phyloP scores from a whole-genome alignment of 495 filamentous ascomycete genomes.

The Penicillium angulare region DNA sequence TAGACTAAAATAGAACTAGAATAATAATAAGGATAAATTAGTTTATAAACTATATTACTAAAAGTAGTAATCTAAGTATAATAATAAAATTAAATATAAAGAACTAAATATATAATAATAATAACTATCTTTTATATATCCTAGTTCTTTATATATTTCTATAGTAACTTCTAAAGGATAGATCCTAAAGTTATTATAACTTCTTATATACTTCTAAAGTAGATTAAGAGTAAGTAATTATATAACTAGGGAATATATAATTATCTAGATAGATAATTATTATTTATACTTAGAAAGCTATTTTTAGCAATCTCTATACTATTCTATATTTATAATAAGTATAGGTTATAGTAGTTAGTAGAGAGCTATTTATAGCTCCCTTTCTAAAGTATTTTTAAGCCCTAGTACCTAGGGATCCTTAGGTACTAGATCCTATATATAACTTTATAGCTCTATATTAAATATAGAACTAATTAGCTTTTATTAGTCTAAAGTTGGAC shows the following conservation, averaged over 20 bases:
- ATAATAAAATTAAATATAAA: not conserved
- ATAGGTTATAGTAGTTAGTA: too few relatives aligned
- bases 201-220: too few relatives aligned
- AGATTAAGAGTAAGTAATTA: not conserved
- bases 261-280: not conserved
- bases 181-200: too few relatives aligned
- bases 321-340: not conserved
- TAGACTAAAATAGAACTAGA: too few relatives aligned
- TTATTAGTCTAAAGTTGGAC: not conserved
- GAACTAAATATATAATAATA: not conserved
- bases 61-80: not conserved
- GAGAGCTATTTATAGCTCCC: too few relatives aligned
- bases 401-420: too few relatives aligned
- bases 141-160: not conserved
- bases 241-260: not conserved
- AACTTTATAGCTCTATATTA: not conserved
- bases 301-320: not conserved
- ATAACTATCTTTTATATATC: not conserved
- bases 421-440: too few relatives aligned
- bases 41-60: not conserved
- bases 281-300: not conserved
- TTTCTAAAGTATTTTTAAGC: too few relatives aligned
- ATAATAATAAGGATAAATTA: too few relatives aligned
- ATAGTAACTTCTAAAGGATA: not conserved
- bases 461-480: not conserved